Evolutionary conservation across 192 early-diverging fungal genomes (phyloP).

Genomic region (Obelidium mucronatum): DNA sequence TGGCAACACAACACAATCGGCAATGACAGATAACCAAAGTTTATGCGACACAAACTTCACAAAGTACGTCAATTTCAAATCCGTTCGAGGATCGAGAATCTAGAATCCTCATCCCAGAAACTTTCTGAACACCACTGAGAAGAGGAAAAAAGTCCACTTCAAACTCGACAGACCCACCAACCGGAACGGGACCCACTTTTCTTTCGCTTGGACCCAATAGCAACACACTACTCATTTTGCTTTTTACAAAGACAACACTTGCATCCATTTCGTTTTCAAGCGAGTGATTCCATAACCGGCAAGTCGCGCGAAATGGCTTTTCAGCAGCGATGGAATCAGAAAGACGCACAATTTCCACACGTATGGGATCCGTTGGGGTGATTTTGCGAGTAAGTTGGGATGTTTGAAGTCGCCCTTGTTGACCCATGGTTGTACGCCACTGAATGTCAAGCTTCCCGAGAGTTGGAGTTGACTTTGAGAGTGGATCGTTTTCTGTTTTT

Average conservation of each 20-base stretch:
- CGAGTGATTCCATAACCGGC: conserved; percentile 68
- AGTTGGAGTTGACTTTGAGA: conserved; percentile 76
- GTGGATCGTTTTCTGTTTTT: conserved; percentile 55
- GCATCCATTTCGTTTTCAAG: conserved; percentile 61
- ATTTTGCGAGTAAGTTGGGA: conserved; percentile 89
- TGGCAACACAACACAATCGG: too few relatives aligned
- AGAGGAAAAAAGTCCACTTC: conserved; percentile 83
- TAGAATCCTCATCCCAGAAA: conserved; percentile 77
- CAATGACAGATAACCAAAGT: too few relatives aligned
- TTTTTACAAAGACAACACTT: conserved; percentile 71
- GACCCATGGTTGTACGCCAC: conserved; percentile 93
- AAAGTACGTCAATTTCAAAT: conserved; percentile 24
- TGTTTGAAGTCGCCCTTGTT: conserved; percentile 90
- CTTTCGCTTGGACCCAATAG: conserved; percentile 66
- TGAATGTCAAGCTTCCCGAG: conserved; percentile 94
- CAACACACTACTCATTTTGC: conserved; percentile 79
- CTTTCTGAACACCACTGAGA: conserved; percentile 81
- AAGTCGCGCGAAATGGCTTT: conserved; percentile 68
- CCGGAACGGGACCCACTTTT: conserved; percentile 68
- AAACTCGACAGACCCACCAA: conserved; percentile 68
- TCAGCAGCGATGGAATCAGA: conserved; percentile 60
- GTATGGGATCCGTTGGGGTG: conserved; percentile 73
- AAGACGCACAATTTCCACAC: conserved; percentile 61
- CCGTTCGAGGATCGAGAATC: conserved; percentile 48
- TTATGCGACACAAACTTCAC: too few relatives aligned